Conservation (phyloP, 305 asterid genomes). For the Rubia peregrina region DNA sequence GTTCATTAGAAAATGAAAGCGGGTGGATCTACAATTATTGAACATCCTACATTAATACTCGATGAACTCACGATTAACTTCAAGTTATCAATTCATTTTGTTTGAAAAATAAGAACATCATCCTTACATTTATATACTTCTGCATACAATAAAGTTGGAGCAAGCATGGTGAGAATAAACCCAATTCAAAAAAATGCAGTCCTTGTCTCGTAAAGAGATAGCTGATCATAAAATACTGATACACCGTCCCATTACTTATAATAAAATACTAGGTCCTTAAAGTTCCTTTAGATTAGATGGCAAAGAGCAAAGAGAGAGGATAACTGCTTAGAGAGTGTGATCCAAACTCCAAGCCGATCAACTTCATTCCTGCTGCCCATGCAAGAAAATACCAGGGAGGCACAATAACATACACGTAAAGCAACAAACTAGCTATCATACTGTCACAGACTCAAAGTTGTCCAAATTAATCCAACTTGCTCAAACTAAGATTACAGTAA, state of each 20-base stretch:
- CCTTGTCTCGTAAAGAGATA: not conserved
- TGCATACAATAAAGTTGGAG: not conserved
- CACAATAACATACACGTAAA: not conserved
- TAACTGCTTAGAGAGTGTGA: not conserved
- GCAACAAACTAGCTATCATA: not conserved
- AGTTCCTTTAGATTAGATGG: not conserved
- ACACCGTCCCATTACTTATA: not conserved
- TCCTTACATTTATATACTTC: not conserved
- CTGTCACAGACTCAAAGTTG: not conserved
- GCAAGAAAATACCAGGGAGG: not conserved
- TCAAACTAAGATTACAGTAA: not conserved
- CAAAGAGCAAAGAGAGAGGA: not conserved
- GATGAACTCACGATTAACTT: not conserved
- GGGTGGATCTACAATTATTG: not conserved
- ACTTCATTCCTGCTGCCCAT: not conserved
- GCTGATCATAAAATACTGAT: not conserved
- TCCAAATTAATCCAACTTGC: not conserved
- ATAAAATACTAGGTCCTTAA: not conserved
- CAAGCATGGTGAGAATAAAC: not conserved
- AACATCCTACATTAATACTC: not conserved
- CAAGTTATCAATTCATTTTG: not conserved
- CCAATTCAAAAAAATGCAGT: not conserved
- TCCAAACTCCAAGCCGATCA: not conserved
- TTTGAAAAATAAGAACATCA: not conserved
- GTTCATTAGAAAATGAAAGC: conserved; percentile 4